Conservation (phyloP, 441 rosid genomes). For the Populus tomentosa region DNA sequence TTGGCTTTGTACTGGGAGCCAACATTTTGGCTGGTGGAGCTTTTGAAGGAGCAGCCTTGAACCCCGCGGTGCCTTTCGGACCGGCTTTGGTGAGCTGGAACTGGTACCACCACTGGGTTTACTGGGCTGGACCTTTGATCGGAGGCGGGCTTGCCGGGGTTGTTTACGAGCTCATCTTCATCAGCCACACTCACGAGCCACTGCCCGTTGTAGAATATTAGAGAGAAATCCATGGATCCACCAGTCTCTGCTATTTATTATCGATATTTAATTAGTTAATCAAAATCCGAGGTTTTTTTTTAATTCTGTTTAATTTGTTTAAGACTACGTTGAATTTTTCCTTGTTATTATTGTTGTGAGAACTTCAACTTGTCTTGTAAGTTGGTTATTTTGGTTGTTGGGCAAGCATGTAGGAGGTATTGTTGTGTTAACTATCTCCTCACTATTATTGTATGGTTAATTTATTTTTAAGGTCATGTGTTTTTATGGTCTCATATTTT, state of each 20-base stretch:
- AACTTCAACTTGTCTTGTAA: not conserved
- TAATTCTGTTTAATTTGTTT: not conserved
- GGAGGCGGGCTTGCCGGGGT: slow-evolving; percentile 65
- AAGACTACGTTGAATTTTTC: not conserved
- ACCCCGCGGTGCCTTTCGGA: slow-evolving; percentile 73
- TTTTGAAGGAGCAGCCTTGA: slow-evolving; percentile 76
- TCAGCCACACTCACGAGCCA: slow-evolving; percentile 43
- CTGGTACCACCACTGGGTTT: slow-evolving; percentile 72
- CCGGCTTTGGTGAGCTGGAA: slow-evolving; percentile 72
- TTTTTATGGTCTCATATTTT: too few species aligned
- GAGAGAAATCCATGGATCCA: not conserved
- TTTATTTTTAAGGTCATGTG: too few species aligned
- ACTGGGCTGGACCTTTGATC: slow-evolving; percentile 68
- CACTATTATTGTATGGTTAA: not conserved
- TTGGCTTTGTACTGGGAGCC: slow-evolving; percentile 72
- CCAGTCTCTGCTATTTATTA: too few species aligned
- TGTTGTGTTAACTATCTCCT: not conserved
- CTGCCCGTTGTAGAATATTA: slow-evolving; percentile 14
- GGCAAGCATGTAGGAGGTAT: not conserved
- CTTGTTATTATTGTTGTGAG: not conserved
- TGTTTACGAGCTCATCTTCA: slow-evolving; percentile 50
- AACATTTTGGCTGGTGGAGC: slow-evolving; percentile 74
- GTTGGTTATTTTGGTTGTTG: not conserved
- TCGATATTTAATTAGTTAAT: too few species aligned
- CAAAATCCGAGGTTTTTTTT: too few species aligned